Base-by-base conservation (phyloP, 371 early-diverging fungal species). In the Actinomortierella wolfii region DNA sequence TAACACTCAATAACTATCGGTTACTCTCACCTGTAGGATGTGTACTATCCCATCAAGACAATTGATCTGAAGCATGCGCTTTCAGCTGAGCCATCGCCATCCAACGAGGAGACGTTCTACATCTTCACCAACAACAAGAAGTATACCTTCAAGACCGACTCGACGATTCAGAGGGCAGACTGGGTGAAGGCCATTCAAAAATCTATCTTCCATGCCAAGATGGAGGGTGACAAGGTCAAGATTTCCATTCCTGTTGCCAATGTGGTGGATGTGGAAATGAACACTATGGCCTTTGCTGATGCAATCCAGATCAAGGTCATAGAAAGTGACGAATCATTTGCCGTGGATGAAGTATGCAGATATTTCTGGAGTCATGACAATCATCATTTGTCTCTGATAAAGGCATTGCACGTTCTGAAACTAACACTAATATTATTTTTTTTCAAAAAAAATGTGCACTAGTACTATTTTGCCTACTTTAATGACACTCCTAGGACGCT, bases 401-500 rank as follows among this genome's bases (percentile, higher is more conserved):
- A n/a, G n/a, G n/a, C n/a, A n/a, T n/a, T n/a, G n/a, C n/a, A n/a
- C n/a, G n/a, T n/a, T n/a, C n/a, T n/a, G n/a, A n/a, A n/a, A n/a
- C n/a, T n/a, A n/a, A n/a, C n/a, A n/a, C n/a, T n/a, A n/a, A n/a
- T n/a, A n/a, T n/a, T n/a, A n/a, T n/a, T n/a, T n/a, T n/a, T n/a
- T n/a, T n/a, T n/a, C n/a, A n/a, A n/a, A n/a, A n/a, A n/a, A n/a
- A n/a, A n/a, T n/a, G n/a, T n/a, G n/a, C 0, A 51, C 18, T 70
- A 88, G 88, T 90, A 89, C 51, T 87, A 84, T 48, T 91, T 91
- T 67, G 83, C 89, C 4, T 91, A 86, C 76, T 90, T 89, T 40
- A 56, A 77, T 7, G 79, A 88, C 56, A 80, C 83, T 28, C 67
- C 79, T 18, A 56, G 53, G 23, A 80, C 86, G 0, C 78, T 78